Base-by-base conservation (phyloP, 1,139 yeast genomes). In the Pneumocystis canis region DNA sequence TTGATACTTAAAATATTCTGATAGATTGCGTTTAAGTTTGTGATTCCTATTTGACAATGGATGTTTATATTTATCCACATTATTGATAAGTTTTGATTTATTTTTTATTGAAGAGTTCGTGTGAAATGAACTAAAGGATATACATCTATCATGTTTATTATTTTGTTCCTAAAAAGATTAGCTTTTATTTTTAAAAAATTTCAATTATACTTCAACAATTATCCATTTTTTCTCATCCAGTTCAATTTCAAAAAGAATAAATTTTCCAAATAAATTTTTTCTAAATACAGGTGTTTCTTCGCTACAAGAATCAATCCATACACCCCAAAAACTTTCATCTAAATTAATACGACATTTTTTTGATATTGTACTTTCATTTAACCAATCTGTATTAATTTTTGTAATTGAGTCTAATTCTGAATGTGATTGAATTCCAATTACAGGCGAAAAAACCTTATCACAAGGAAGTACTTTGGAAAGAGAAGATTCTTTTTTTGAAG, bases 261-360 rank as follows among this genome's bases (percentile, higher is more conserved):
- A 35, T 28, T 39, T 57, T 14, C 35, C 59, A 25, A 57, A 57
- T 9, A 30, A n/a, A 11, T 25, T 39, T 57, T 57, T 57, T 57
- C 16, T 35, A 39, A 35, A 35, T 57, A 35, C 16, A 39, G 41
- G 41, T 25, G 59, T 57, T 57, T 57, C 59, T 20, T 35, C 59
- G 14, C 41, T 39, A 20, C 40, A 39, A 11, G 41, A 35, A 6
- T 57, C 59, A 20, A 57, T 57, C 59, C 59, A 57, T 20, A 57
- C 59, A 25, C 18, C 59, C 59, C 59, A 57, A 25, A 57, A 57
- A 37, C 41, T 39, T 35, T 57, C 59, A 28, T 57, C 59, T 39
- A 57, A 57, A 35, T 9, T 35, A 35, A 57, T 57, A 3, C 40
- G 30, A 11, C 14, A 9, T 14, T 20, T 39, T 20, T 39, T 35